These are phyloP conservation scores for Hibiscus tridactylites DNA, from an alignment of 345 rosid species.

Conservation along the genomic window DNA sequence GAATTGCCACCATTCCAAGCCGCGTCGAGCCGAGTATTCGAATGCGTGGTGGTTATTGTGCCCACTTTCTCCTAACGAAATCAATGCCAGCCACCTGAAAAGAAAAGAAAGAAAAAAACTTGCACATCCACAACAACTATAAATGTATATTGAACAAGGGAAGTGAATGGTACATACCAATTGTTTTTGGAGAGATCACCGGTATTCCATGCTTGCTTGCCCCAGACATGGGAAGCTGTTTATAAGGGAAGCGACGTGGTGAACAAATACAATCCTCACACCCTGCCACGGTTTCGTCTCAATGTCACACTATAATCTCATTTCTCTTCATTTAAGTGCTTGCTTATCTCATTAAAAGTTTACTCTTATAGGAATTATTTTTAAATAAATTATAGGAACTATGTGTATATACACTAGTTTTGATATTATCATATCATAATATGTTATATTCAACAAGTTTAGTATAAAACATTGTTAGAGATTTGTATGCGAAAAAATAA, in stretches of 20 bases:
- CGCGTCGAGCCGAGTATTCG: conserved; percentile 69
- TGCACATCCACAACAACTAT: background rate
- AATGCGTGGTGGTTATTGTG: conserved; percentile 92
- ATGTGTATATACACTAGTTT: too few relatives aligned
- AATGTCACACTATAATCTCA: background rate
- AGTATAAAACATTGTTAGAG: too few relatives aligned
- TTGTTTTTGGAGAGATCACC: conserved; percentile 78
- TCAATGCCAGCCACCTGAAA: conserved; percentile 71
- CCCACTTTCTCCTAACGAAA: conserved; percentile 92
- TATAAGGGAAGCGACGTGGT: conserved; percentile 72
- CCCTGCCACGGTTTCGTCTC: conserved; percentile 34
- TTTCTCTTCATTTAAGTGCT: too few relatives aligned
- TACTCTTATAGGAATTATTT: too few relatives aligned
- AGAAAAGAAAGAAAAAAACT: background rate
- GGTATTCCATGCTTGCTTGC: conserved; percentile 75
- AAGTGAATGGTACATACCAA: conserved; percentile 37
- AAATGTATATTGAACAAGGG: background rate
- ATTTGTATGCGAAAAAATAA: too few relatives aligned
- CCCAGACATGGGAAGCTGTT: conserved; percentile 96
- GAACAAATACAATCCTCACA: conserved; percentile 61
- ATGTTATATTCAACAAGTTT: too few relatives aligned
- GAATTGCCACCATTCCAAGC: conserved; percentile 90
- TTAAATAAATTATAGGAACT: too few relatives aligned
- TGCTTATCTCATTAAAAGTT: too few relatives aligned
- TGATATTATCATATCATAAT: too few relatives aligned